A percentile compares a stretch with the other conserved stretches of the same genome.
phyloP scores from a whole-genome alignment of 768 basidiomycete species.

The Tephrocybe sp. region DNA sequence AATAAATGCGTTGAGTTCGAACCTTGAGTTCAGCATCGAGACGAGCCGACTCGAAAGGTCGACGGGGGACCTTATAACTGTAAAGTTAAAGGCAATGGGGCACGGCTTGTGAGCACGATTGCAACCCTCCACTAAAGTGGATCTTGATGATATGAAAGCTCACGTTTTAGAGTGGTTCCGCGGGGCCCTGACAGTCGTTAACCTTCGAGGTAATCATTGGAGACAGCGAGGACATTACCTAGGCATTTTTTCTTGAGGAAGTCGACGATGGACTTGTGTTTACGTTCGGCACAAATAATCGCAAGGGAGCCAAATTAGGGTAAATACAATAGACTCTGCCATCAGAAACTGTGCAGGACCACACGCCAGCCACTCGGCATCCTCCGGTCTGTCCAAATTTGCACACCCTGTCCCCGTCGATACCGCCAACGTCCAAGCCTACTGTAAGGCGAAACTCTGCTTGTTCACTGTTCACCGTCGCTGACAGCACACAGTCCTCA shows the following conservation, averaged over 20 bases:
- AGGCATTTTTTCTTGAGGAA: constrained; percentile 78
- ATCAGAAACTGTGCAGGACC: constrained; percentile 65
- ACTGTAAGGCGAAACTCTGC: constrained; percentile 39
- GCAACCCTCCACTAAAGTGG: constrained; percentile 69
- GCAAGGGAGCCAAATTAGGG: constrained; percentile 31
- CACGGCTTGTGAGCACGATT: constrained; percentile 68
- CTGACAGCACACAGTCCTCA: constrained; percentile 51
- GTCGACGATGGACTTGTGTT: constrained; percentile 36
- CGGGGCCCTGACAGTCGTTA: constrained; percentile 63
- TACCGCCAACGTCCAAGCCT: constrained; percentile 51
- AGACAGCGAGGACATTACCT: constrained; percentile 53
- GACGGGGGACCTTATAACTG: constrained; percentile 98
- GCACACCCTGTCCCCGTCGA: constrained; percentile 24
- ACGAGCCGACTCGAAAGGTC: constrained; percentile 95
- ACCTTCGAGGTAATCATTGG: constrained; percentile 28
- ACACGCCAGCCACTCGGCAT: constrained; percentile 60
- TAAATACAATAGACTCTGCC: constrained; percentile 40
- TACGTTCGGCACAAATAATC: constrained; percentile 22
- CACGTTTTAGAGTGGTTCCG: constrained; percentile 95
- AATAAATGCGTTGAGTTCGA: constrained; percentile 13
- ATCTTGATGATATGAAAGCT: constrained; percentile 63
- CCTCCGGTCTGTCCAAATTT: constrained; percentile 41
- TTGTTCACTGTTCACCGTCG: constrained; percentile 14
- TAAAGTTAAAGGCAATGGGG: constrained; percentile 57
- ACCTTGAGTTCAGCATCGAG: constrained; percentile 99